These are phyloP conservation scores for Paraphoma chrysanthemicola DNA, from an alignment of 2,329 filamentous ascomycete genomes.

Conservation along the genomic window DNA sequence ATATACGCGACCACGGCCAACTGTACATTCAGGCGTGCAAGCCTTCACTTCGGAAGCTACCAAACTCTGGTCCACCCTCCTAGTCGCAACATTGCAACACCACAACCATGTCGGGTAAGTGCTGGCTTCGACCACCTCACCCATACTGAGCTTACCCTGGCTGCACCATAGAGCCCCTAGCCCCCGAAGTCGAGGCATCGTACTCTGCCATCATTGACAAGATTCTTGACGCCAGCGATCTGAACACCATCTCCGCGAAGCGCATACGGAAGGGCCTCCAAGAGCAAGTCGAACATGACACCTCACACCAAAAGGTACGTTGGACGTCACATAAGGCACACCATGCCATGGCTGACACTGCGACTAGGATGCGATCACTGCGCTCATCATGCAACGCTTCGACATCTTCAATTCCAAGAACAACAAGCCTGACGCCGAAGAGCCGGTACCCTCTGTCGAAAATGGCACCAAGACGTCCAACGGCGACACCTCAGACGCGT, in stretches of 20 bases:
- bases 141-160: conserved; percentile 15
- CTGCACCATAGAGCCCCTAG: conserved; percentile 42
- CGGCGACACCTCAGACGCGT: conserved; percentile 33
- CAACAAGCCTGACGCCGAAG: conserved; percentile 32
- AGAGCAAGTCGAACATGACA: conserved; percentile 66
- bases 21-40: background rate
- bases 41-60: conserved; percentile 1
- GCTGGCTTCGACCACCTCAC: conserved; percentile 1
- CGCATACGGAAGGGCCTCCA: conserved; percentile 69
- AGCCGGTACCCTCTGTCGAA: conserved; percentile 49
- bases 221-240: conserved; percentile 66
- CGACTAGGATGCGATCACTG: conserved; percentile 52
- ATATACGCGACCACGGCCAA: background rate
- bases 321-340: conserved; percentile 2
- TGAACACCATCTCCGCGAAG: conserved; percentile 71
- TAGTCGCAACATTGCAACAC: conserved; percentile 4
- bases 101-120: conserved; percentile 42
- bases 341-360: conserved; percentile 16
- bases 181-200: conserved; percentile 55
- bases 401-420: conserved; percentile 53
- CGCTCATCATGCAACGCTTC: conserved; percentile 58
- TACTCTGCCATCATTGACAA: conserved; percentile 68
- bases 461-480: conserved; percentile 36
- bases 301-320: conserved; percentile 66
- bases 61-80: background rate